Percentiles rank a stretch among this genome's conserved stretches.
Conservation (phyloP, 176 grass and related monocot genomes). For the Aegilops tauschii region DNA sequence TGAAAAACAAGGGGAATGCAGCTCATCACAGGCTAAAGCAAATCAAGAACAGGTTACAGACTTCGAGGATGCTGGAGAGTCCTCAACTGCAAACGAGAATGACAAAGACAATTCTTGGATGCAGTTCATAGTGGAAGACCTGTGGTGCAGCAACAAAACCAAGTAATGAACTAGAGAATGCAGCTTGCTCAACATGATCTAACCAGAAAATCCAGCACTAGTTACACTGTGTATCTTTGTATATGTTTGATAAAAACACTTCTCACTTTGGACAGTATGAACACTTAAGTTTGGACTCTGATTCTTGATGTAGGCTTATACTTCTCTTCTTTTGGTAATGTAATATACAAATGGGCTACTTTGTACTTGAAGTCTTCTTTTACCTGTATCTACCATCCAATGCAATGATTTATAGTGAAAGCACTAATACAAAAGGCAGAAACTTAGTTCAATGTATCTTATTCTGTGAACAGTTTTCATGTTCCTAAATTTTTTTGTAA, state of each 20-base stretch:
- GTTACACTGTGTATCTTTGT: constrained; percentile 30
- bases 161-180: constrained; percentile 34
- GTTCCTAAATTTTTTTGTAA: background rate
- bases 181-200: constrained; percentile 32
- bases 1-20: constrained; percentile 64
- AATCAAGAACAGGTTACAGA: constrained; percentile 38
- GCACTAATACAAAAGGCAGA: background rate
- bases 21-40: constrained; percentile 52
- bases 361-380: constrained; percentile 8
- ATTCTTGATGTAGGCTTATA: constrained; percentile 39
- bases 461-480: background rate
- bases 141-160: constrained; percentile 60
- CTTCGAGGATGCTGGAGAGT: constrained; percentile 43
- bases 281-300: constrained; percentile 33
- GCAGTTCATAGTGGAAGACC: constrained; percentile 93
- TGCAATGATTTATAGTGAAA: constrained; percentile 12
- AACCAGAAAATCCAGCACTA: constrained; percentile 27
- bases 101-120: constrained; percentile 97
- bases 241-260: constrained; percentile 36
- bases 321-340: constrained; percentile 12
- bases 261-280: constrained; percentile 32
- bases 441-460: background rate
- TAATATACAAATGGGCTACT: constrained; percentile 27
- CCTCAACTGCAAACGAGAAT: constrained; percentile 59
- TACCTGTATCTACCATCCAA: constrained; percentile 33